Evolutionary conservation across 176 grass and related monocot species (phyloP).

Genomic region (Leersia perrieri): DNA sequence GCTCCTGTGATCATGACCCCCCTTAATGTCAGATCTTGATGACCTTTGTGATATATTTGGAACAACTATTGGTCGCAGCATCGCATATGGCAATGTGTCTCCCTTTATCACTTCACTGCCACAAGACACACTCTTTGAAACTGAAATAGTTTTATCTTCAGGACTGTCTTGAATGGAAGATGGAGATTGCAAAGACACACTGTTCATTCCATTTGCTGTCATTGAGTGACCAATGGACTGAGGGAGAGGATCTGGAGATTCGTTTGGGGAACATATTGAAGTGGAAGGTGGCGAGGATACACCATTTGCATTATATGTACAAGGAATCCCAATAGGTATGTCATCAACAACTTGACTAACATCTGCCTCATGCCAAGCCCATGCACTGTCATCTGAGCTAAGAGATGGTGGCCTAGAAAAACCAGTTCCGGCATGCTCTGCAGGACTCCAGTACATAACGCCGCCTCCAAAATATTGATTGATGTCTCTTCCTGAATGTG

Average conservation of each 20-base stretch:
- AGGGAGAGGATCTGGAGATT: slow-evolving; percentile 36
- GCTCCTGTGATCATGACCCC: slow-evolving; percentile 75
- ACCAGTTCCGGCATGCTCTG: slow-evolving; percentile 73
- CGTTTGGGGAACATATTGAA: slow-evolving; percentile 53
- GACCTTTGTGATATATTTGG: slow-evolving; percentile 74
- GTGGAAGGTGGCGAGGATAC: slow-evolving; percentile 59
- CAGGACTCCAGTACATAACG: slow-evolving; percentile 98
- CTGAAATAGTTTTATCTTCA: slow-evolving; percentile 57
- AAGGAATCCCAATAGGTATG: slow-evolving; percentile 58
- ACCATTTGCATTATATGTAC: slow-evolving; percentile 56
- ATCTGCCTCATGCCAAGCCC: slow-evolving; percentile 98
- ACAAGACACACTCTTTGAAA: slow-evolving; percentile 47
- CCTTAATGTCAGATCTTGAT: slow-evolving; percentile 86
- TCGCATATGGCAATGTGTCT: slow-evolving; percentile 82
- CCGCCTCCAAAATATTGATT: slow-evolving; percentile 98
- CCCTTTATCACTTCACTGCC: slow-evolving; percentile 62
- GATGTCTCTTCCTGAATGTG: slow-evolving; percentile 74
- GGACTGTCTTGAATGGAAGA: slow-evolving; percentile 47
- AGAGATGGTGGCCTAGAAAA: slow-evolving; percentile 84
- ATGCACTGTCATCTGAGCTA: slow-evolving; percentile 96
- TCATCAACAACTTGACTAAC: slow-evolving; percentile 87
- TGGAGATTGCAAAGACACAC: slow-evolving; percentile 38
- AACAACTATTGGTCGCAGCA: slow-evolving; percentile 88
- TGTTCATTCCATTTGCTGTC: slow-evolving; percentile 53
- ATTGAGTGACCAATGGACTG: slow-evolving; percentile 49